Percentiles rank a stretch among this genome's conserved stretches.
phyloP scores from a whole-genome alignment of 148 eudicot species.

The Nepenthes gracilis region DNA sequence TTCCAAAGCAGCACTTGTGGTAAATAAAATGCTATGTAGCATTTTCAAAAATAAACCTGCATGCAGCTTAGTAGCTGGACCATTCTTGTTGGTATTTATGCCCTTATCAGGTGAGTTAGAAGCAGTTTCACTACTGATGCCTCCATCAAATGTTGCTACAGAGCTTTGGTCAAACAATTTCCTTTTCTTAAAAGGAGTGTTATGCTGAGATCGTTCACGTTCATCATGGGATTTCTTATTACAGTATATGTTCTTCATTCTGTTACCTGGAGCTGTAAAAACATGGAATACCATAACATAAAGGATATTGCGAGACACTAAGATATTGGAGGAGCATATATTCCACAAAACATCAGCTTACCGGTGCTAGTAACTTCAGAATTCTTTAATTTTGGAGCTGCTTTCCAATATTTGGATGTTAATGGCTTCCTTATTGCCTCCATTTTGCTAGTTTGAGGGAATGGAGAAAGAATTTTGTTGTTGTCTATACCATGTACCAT shows the following conservation, averaged over 20 bases:
- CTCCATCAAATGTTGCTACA: slow-evolving; percentile 43
- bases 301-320: neutral
- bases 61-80: slow-evolving; percentile 21
- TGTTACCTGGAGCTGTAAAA: slow-evolving; percentile 31
- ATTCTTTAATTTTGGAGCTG: slow-evolving; percentile 62
- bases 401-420: slow-evolving; percentile 74
- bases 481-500: slow-evolving; percentile 64
- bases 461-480: slow-evolving; percentile 55
- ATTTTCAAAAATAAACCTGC: slow-evolving; percentile 33
- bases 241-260: slow-evolving; percentile 27
- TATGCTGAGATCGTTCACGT: slow-evolving; percentile 44
- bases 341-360: slow-evolving; percentile 23
- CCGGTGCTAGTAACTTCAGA: slow-evolving; percentile 39
- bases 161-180: slow-evolving; percentile 41
- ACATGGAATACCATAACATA: neutral
- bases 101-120: slow-evolving; percentile 66
- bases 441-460: slow-evolving; percentile 29
- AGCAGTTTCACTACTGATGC: slow-evolving; percentile 68
- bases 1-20: neutral
- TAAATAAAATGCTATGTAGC: neutral
- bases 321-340: slow-evolving; percentile 1
- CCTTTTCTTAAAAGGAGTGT: slow-evolving; percentile 67
- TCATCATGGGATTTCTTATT: slow-evolving; percentile 40
- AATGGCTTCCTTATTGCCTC: slow-evolving; percentile 56
- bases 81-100: slow-evolving; percentile 24